These are phyloP conservation scores for Kwoniella sp. DNA, from an alignment of 768 basidiomycete species.

Conservation along the genomic window DNA sequence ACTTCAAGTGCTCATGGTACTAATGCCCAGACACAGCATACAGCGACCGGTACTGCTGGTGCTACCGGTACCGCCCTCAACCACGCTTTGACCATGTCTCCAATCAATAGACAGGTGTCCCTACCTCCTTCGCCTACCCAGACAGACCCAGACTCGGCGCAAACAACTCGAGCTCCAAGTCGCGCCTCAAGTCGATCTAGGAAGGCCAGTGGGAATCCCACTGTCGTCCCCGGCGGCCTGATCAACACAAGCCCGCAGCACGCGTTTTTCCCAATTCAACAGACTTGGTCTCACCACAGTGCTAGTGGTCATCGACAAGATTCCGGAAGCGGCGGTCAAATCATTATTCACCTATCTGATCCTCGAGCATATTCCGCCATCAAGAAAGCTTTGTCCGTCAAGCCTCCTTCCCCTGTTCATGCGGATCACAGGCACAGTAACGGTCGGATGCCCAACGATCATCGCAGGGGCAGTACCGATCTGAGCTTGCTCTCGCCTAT, in stretches of 20 bases:
- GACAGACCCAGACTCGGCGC: background rate
- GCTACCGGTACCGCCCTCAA: background rate
- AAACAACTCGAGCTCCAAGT: background rate
- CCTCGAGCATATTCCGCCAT: conserved; percentile 19
- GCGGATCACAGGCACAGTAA: background rate
- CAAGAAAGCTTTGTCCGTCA: conserved; percentile 23
- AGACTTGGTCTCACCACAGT: background rate
- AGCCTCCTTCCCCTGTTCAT: conserved; percentile 6
- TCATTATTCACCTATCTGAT: conserved; percentile 31
- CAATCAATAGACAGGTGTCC: conserved; percentile 28
- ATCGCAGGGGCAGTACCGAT: conserved; percentile 9
- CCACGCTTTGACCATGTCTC: conserved; percentile 12
- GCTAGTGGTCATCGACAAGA: background rate
- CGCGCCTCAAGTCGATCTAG: conserved; percentile 20
- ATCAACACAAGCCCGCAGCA: background rate
- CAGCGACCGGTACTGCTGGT: too few relatives aligned
- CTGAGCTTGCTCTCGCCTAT: conserved; percentile 14
- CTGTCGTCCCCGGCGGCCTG: background rate
- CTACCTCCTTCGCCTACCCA: conserved; percentile 14
- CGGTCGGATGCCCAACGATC: background rate
- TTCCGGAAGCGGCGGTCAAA: background rate
- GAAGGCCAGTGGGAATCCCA: conserved; percentile 8
- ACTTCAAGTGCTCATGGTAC: too few relatives aligned
- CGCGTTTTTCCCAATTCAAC: background rate
- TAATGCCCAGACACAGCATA: too few relatives aligned